Evolutionary conservation across 371 early-diverging fungal genomes (phyloP), one percentile per base, ranked within the genome.

Genomic region (Lichtheimia ramosa): DNA sequence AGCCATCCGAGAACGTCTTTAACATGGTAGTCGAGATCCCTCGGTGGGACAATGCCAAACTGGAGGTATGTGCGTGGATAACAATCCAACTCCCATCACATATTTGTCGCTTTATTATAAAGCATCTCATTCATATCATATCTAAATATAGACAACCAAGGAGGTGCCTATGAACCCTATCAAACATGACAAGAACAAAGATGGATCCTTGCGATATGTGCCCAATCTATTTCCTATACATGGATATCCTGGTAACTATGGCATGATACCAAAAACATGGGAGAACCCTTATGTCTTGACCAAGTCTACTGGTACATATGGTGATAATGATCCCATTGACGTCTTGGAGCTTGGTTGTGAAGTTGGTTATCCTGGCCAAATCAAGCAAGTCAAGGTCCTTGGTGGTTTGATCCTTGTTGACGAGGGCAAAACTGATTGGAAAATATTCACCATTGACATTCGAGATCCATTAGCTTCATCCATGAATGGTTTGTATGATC

Each of bases 161-260:
- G 59, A 59, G 18, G 24, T 28, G 13, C 4, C 79, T 53, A 87
- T 96, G 77, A 99, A 99, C 87, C 99, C 99, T 41, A 96, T 99
- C 65, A 96, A 92, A 79, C 99, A 99, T 79, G 99, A 99, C 77
- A 16, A 13, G n/a, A 77, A 89, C 55, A 99, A 99, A 82, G 99
- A 99, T 79, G 97, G 95, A 66, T 95, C 96, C 76, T 89, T 96
- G 56, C 88, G 99, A 59, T 99, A 89, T 78, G 97, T 99, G 49
- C 87, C 93, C 64, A 99, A 99, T 84, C 89, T 96, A 71, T 99
- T 98, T 87, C 99, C 99, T 12, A 93, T 93, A 87, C 93, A 96
- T 69, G 99, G 99, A 43, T 99, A 99, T 83, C 93, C 96, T 71
- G 99, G 98, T 96, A 99, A 99, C 88, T 99, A 99, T 72, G 99